Conservation (phyloP, 2,329 filamentous ascomycete genomes). For the Pyricularia sp. region DNA sequence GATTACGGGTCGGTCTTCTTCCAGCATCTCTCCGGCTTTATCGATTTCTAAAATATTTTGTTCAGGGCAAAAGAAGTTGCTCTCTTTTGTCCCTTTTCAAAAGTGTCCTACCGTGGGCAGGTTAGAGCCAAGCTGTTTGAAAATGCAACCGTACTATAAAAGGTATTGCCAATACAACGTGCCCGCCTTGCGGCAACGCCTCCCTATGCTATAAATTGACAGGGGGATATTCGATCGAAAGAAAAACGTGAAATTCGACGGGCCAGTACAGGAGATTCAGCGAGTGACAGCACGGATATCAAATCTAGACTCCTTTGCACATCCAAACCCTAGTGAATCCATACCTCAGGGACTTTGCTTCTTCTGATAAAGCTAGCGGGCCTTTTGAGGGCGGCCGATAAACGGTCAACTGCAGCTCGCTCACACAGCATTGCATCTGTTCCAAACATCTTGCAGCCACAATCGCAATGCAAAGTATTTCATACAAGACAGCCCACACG, state of each 20-base stretch:
- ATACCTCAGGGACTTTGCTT: not conserved
- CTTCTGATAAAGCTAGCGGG: not conserved
- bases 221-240: not conserved
- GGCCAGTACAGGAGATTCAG: not conserved
- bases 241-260: not conserved
- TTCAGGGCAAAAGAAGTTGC: not conserved
- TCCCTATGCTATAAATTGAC: not conserved
- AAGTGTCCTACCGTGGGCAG: not conserved
- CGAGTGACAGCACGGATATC: not conserved
- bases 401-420: not conserved
- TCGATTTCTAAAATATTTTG: not conserved
- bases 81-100: not conserved
- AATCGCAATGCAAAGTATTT: not conserved
- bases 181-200: not conserved
- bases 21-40: not conserved
- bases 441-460: not conserved
- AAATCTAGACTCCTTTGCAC: not conserved
- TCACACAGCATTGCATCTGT: not conserved
- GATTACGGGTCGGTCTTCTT: not conserved
- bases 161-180: not conserved
- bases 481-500: not conserved
- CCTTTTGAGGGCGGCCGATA: not conserved
- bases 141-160: not conserved
- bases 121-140: not conserved
- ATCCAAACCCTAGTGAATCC: not conserved